phyloP scores from a whole-genome alignment of 2,329 filamentous ascomycete genomes.

The Nigrograna mackinnonii region DNA sequence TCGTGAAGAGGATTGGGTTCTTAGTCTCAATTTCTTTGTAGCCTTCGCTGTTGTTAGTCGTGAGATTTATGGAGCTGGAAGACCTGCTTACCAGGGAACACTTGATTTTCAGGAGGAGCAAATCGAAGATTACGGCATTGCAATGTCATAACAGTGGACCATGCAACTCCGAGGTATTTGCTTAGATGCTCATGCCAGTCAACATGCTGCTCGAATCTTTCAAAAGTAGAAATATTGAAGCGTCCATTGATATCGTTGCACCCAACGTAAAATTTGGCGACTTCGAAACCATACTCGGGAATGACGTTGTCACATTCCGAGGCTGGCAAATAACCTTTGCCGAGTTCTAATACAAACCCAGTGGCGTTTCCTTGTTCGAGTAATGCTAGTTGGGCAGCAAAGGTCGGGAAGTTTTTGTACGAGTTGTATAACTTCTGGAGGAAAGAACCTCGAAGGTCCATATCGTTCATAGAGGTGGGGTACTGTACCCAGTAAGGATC shows the following conservation, averaged over 20 bases:
- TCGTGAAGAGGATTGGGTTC: background rate
- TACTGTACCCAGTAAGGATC: conserved; percentile 3
- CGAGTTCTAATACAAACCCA: background rate
- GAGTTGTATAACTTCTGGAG: conserved; percentile 25
- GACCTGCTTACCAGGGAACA: conserved; percentile 17
- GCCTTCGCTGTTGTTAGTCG: too few species aligned
- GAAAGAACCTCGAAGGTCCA: conserved; percentile 11
- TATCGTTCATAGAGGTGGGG: background rate
- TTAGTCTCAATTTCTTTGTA: conserved; percentile 1
- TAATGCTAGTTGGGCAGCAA: background rate
- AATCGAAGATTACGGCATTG: conserved; percentile 6
- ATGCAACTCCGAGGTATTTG: conserved; percentile 10
- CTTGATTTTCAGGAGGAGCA: conserved; percentile 3
- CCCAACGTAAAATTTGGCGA: conserved; percentile 4
- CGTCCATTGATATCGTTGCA: conserved; percentile 7
- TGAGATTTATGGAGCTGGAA: too few species aligned
- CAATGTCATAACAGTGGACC: conserved; percentile 7
- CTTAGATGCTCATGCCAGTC: too few species aligned
- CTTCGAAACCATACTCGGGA: conserved; percentile 2
- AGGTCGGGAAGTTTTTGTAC: background rate
- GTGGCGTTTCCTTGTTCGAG: background rate
- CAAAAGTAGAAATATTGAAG: conserved; percentile 9
- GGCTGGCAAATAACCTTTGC: background rate
- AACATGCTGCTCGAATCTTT: conserved; percentile 6
- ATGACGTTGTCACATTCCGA: too few species aligned